phyloP scores from a whole-genome alignment of 2,329 filamentous ascomycete species.

The Monosporascus sp. region DNA sequence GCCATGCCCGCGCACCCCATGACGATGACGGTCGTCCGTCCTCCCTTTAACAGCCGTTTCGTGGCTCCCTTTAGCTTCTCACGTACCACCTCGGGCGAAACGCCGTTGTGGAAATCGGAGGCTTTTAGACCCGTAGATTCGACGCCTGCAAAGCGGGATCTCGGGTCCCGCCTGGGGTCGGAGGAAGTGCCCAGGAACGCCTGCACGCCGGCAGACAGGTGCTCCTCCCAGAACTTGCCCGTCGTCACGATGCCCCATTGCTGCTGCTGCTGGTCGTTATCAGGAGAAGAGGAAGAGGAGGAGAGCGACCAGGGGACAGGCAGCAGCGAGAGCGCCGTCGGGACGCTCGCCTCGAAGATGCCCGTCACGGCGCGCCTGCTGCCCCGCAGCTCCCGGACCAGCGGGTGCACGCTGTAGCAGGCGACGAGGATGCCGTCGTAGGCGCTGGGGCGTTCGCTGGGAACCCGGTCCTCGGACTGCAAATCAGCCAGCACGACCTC shows the following conservation, averaged over 20 bases:
- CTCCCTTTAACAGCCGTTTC: conserved; percentile 53
- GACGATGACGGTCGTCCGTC: conserved; percentile 63
- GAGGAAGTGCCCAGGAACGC: conserved; percentile 54
- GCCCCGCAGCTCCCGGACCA: conserved; percentile 56
- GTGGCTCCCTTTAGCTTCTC: conserved; percentile 66
- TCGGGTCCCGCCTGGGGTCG: conserved; percentile 23
- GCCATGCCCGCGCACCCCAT: conserved; percentile 92
- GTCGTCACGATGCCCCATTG: conserved; percentile 87
- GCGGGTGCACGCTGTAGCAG: conserved; percentile 80
- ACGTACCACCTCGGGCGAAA: conserved; percentile 59
- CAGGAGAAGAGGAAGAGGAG: conserved; percentile 3
- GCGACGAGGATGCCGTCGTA: conserved; percentile 81
- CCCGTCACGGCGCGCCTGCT: conserved; percentile 57
- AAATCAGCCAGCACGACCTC: conserved; percentile 56
- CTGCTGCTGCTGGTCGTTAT: conserved; percentile 22
- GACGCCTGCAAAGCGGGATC: conserved; percentile 67
- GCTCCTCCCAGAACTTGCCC: conserved; percentile 74
- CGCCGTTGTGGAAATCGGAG: conserved; percentile 68
- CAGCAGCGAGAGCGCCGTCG: conserved; percentile 54
- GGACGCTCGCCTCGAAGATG: conserved; percentile 82
- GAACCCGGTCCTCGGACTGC: conserved; percentile 28
- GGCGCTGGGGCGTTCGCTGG: conserved; percentile 12
- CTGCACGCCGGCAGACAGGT: conserved; percentile 62
- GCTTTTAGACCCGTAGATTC: conserved; percentile 78
- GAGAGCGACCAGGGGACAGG: conserved; percentile 16